Evolutionary conservation across 2,329 filamentous ascomycete species (phyloP).

Genomic region (Penicillium sp.): DNA sequence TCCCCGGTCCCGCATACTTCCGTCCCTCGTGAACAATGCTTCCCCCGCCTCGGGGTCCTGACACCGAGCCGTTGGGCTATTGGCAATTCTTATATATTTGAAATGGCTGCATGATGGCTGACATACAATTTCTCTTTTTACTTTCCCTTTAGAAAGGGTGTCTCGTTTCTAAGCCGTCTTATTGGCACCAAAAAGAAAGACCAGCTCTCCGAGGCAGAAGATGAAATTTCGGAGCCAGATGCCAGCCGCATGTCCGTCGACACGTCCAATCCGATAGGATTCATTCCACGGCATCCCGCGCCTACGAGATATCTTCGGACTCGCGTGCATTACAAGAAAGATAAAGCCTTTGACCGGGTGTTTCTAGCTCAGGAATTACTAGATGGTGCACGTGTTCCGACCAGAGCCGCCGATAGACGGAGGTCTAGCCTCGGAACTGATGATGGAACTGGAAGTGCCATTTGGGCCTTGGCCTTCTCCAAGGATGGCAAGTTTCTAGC

Average conservation of each 20-base stretch:
- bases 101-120: slow-evolving; percentile 12
- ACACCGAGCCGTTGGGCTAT: not conserved
- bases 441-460: slow-evolving; percentile 63
- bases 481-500: slow-evolving; percentile 89
- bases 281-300: slow-evolving; percentile 84
- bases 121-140: slow-evolving; percentile 16
- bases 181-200: slow-evolving; percentile 78
- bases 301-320: slow-evolving; percentile 92
- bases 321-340: slow-evolving; percentile 78
- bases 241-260: slow-evolving; percentile 77
- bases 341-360: slow-evolving; percentile 79
- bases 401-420: slow-evolving; percentile 39
- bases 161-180: slow-evolving; percentile 88
- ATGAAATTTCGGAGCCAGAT: slow-evolving; percentile 73
- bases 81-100: not conserved
- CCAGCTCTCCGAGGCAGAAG: slow-evolving; percentile 52
- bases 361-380: slow-evolving; percentile 90
- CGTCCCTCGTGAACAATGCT: slow-evolving; percentile 1
- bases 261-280: slow-evolving; percentile 78
- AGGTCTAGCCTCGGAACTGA: slow-evolving; percentile 32
- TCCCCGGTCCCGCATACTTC: slow-evolving; percentile 6
- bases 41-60: slow-evolving; percentile 9
- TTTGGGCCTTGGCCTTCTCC: slow-evolving; percentile 94
- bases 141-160: slow-evolving; percentile 70
- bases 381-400: slow-evolving; percentile 59